These are phyloP conservation scores for Eimeria falciformis DNA, from an alignment of 169 alveolate species.

Conservation along the genomic window DNA sequence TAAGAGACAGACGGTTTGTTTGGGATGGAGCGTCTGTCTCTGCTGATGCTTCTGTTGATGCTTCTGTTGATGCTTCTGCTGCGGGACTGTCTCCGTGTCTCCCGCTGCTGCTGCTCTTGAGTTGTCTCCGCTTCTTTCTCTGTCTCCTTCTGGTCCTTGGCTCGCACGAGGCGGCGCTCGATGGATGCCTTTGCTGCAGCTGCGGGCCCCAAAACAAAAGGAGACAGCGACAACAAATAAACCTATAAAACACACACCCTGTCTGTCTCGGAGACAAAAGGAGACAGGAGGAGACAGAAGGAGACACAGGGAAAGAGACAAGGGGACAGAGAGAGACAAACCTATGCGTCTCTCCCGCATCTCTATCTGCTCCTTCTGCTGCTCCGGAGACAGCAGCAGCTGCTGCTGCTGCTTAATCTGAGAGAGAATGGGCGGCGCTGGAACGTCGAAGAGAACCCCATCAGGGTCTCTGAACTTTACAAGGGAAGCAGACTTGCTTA, in stretches of 20 bases:
- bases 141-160: not conserved
- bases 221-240: not conserved
- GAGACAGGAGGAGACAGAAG: too few species aligned
- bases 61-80: not conserved
- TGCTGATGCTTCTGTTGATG: conserved; percentile 19
- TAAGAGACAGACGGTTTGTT: not conserved
- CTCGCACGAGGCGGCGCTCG: not conserved
- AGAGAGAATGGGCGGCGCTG: conserved; percentile 63
- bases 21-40: not conserved
- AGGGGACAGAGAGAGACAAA: not conserved
- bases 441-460: conserved; percentile 61
- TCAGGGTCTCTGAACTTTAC: conserved; percentile 58
- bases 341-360: not conserved
- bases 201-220: not conserved
- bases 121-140: not conserved
- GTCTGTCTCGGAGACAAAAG: too few species aligned
- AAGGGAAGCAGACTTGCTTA: conserved; percentile 10
- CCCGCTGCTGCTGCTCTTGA: not conserved
- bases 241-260: too few species aligned
- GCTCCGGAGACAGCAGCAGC: conserved; percentile 26
- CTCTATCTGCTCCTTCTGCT: not conserved
- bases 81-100: not conserved
- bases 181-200: conserved; percentile 2
- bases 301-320: not conserved
- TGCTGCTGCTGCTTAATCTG: conserved; percentile 65